A percentile compares a stretch with the other conserved stretches of the same genome.
These are phyloP conservation scores for Tolypocladium tundrense DNA, from an alignment of 2,329 filamentous ascomycete genomes.

Conservation along the genomic window DNA sequence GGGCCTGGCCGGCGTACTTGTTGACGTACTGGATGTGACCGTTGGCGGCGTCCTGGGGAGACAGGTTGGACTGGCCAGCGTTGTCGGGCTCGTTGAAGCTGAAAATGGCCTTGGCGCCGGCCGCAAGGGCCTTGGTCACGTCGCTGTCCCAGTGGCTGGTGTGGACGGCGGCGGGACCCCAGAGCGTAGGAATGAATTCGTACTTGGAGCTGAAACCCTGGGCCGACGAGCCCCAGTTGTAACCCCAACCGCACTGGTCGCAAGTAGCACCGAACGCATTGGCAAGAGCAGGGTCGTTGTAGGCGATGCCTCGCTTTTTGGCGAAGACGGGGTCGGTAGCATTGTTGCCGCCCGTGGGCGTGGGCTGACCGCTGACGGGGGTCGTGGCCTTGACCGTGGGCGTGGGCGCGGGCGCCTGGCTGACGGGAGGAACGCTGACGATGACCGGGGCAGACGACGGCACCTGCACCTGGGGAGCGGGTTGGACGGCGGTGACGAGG, in stretches of 20 bases:
- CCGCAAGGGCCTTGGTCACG: slow-evolving; percentile 39
- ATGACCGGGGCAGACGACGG: not conserved
- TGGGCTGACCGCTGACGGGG: no score
- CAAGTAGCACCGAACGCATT: slow-evolving; percentile 33
- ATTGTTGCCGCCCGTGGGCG: no score
- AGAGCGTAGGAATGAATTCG: slow-evolving; percentile 59
- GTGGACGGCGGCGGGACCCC: slow-evolving; percentile 37
- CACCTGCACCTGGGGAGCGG: slow-evolving; percentile 4
- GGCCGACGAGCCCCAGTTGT: slow-evolving; percentile 54
- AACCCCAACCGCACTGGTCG: slow-evolving; percentile 45
- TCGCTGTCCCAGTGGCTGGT: slow-evolving; percentile 38
- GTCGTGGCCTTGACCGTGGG: not conserved
- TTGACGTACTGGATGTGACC: slow-evolving; percentile 45
- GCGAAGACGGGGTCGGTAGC: slow-evolving; percentile 6
- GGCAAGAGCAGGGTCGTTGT: slow-evolving; percentile 49
- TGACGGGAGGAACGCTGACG: slow-evolving; percentile 1
- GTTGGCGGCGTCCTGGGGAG: slow-evolving; percentile 38
- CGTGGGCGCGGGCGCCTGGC: not conserved
- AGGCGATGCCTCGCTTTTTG: slow-evolving; percentile 57
- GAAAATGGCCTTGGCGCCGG: slow-evolving; percentile 47
- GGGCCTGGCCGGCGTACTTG: slow-evolving; percentile 40
- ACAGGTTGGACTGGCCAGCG: slow-evolving; percentile 46
- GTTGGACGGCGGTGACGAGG: slow-evolving; percentile 13
- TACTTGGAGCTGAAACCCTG: slow-evolving; percentile 32
- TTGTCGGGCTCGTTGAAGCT: slow-evolving; percentile 67